These are phyloP conservation scores for Salix brachista DNA, from an alignment of 345 rosid species.

Conservation along the genomic window DNA sequence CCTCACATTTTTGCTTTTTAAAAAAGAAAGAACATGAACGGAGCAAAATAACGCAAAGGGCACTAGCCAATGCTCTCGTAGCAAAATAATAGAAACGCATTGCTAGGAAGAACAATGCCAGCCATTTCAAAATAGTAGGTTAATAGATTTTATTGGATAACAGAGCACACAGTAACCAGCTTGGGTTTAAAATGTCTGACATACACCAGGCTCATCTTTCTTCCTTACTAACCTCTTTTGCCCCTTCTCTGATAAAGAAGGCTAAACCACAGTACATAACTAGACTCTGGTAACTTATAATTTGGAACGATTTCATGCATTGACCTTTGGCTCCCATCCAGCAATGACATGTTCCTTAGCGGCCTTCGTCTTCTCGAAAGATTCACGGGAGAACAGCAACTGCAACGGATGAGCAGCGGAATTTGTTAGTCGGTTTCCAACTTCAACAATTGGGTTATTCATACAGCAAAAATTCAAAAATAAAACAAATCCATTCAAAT, in stretches of 20 bases:
- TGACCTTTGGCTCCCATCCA: constrained; percentile 82
- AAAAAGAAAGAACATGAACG: background rate
- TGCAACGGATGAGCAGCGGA: constrained; percentile 15
- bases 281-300: constrained; percentile 18
- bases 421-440: background rate
- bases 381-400: constrained; percentile 52
- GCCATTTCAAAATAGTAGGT: background rate
- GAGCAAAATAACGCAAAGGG: background rate
- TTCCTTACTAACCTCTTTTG: background rate
- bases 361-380: constrained; percentile 68
- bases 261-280: constrained; percentile 8
- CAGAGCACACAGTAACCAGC: background rate
- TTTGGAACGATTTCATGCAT: constrained; percentile 43
- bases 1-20: too few species aligned
- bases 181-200: background rate
- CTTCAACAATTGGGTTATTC: background rate
- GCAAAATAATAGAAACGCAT: background rate
- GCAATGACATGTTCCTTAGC: constrained; percentile 57
- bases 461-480: background rate
- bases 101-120: background rate
- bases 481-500: background rate
- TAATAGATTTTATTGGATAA: constrained; percentile 12
- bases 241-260: background rate
- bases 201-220: background rate
- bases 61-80: background rate